phyloP scores from a whole-genome alignment of 495 filamentous ascomycete genomes.

The Darksidea phi region DNA sequence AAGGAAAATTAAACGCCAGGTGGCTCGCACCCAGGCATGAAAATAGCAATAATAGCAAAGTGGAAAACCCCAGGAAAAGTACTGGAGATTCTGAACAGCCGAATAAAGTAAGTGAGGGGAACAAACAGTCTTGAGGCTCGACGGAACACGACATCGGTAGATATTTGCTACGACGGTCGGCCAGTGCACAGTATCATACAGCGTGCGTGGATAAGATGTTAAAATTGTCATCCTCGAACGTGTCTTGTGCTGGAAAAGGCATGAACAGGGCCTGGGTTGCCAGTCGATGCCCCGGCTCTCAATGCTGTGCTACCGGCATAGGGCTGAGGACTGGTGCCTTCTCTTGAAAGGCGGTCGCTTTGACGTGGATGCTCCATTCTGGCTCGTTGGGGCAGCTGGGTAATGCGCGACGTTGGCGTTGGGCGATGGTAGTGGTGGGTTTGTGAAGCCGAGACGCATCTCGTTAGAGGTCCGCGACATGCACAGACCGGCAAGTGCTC shows the following conservation, averaged over 20 bases:
- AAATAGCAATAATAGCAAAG: not conserved
- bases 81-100: not conserved
- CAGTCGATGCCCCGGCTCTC: slow-evolving; percentile 6
- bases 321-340: not conserved
- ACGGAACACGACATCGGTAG: not conserved
- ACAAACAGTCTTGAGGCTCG: not conserved
- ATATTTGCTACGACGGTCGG: not conserved
- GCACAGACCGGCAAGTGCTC: slow-evolving; percentile 6
- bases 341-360: not conserved
- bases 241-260: not conserved
- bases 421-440: slow-evolving; percentile 3
- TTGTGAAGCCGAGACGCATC: slow-evolving; percentile 4
- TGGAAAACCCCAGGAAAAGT: not conserved
- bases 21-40: not conserved
- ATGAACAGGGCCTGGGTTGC: not conserved
- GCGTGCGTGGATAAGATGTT: slow-evolving; percentile 5
- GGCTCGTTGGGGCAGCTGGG: not conserved
- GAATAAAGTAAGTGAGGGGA: not conserved
- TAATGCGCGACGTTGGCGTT: not conserved
- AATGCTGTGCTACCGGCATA: slow-evolving; percentile 22
- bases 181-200: slow-evolving; percentile 7
- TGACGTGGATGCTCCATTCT: slow-evolving; percentile 5
- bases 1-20: too few relatives aligned
- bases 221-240: slow-evolving; percentile 27
- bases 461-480: slow-evolving; percentile 18